Evolutionary conservation across 441 rosid genomes (phyloP).

Genomic region (Bruguiera hainesii): DNA sequence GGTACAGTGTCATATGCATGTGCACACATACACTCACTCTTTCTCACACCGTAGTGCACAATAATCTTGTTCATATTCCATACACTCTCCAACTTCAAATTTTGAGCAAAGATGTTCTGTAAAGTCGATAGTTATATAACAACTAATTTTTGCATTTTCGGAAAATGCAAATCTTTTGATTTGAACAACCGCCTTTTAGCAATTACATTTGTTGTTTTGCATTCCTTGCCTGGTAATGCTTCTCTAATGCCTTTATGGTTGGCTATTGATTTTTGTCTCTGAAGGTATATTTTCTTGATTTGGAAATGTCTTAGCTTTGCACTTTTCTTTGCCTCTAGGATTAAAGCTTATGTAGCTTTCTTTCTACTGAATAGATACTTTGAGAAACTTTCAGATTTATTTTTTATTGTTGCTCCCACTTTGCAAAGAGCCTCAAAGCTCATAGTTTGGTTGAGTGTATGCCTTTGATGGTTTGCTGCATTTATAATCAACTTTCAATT

Average conservation of each 20-base stretch:
- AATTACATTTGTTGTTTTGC: not conserved
- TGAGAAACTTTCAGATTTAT: not conserved
- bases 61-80: too few species aligned
- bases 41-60: too few species aligned
- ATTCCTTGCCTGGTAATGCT: not conserved
- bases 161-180: not conserved
- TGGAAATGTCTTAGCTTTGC: not conserved
- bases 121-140: too few species aligned
- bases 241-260: not conserved
- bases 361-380: constrained; percentile 1
- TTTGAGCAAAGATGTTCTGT: too few species aligned
- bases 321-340: not conserved
- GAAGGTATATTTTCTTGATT: not conserved
- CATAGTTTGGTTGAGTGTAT: not conserved
- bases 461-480: not conserved
- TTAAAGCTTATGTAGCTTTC: not conserved
- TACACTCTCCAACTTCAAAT: too few species aligned
- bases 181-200: not conserved
- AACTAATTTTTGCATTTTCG: not conserved
- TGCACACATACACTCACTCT: too few species aligned
- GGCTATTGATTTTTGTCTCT: not conserved
- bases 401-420: constrained; percentile 1
- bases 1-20: too few species aligned
- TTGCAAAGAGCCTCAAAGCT: not conserved
- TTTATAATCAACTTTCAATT: constrained; percentile 21